Evolutionary conservation across 177 flowering plant genomes (phyloP).

Genomic region (Vitis hybrid): DNA sequence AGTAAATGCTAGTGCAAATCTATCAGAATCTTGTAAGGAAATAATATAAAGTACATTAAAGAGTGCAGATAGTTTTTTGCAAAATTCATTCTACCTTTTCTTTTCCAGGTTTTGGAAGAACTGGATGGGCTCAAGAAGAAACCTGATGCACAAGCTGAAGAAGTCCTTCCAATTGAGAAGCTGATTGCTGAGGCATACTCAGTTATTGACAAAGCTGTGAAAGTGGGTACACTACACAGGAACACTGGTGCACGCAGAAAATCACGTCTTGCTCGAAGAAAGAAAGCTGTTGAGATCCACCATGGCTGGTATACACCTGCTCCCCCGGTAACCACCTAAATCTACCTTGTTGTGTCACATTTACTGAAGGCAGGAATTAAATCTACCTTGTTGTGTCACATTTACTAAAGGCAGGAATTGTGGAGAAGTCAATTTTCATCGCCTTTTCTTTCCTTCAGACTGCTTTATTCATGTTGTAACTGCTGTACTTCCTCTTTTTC

Average conservation of each 20-base stretch:
- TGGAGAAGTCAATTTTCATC: too few relatives aligned
- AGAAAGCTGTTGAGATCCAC: conserved; percentile 83
- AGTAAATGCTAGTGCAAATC: too few relatives aligned
- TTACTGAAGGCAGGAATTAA: too few relatives aligned
- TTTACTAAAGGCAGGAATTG: too few relatives aligned
- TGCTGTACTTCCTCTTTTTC: too few relatives aligned
- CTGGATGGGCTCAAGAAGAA: conserved; percentile 74
- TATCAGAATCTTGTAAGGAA: too few relatives aligned
- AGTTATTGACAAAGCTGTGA: conserved; percentile 85
- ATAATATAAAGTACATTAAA: too few relatives aligned
- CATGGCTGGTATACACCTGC: conserved; percentile 92
- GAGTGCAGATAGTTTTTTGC: too few relatives aligned
- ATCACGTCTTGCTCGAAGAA: conserved; percentile 89
- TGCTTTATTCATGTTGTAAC: too few relatives aligned
- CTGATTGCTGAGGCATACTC: conserved; percentile 91
- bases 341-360: too few relatives aligned
- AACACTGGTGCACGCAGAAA: conserved; percentile 92
- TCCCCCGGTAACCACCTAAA: conserved; percentile 6
- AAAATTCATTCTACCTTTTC: not conserved
- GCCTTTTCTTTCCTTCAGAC: too few relatives aligned
- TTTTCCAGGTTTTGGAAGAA: conserved; percentile 69
- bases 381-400: too few relatives aligned
- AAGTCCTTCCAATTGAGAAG: conserved; percentile 70
- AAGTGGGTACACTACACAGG: conserved; percentile 72
- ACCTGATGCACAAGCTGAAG: conserved; percentile 65